A percentile compares a stretch with the other conserved stretches of the same genome.
phyloP scores from a whole-genome alignment of 139 green algal species.

The Chlorella vulgaris region DNA sequence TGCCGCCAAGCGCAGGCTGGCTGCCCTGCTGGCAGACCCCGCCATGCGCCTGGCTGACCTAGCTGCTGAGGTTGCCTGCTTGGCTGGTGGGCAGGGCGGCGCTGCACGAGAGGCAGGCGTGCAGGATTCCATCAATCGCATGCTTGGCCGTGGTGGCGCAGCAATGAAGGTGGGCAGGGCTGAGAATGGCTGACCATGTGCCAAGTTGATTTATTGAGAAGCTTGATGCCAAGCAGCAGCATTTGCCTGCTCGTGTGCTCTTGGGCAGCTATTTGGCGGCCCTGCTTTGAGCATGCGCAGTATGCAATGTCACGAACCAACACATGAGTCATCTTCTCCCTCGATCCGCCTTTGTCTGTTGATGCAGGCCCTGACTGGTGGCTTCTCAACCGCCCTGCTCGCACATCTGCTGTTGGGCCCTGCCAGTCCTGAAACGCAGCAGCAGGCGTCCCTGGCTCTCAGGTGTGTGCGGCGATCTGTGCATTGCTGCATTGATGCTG shows the following conservation, averaged over 20 bases:
- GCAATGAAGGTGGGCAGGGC: constrained; percentile 3
- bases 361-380: constrained; percentile 38
- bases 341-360: constrained; percentile 41
- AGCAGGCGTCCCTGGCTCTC: neutral
- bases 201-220: too few species aligned
- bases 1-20: constrained; percentile 50
- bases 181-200: neutral
- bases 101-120: neutral
- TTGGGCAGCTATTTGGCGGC: too few species aligned
- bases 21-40: constrained; percentile 55
- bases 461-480: too few species aligned
- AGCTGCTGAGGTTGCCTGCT: constrained; percentile 10
- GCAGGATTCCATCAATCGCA: constrained; percentile 10
- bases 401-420: constrained; percentile 53
- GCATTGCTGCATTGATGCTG: too few species aligned
- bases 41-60: constrained; percentile 64
- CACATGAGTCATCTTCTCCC: constrained; percentile 24
- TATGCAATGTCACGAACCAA: too few species aligned
- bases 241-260: too few species aligned
- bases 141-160: neutral
- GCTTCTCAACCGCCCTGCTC: constrained; percentile 45
- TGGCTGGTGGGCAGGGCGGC: neutral
- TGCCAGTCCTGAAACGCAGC: neutral
- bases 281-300: too few species aligned
- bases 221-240: too few species aligned